Conservation (phyloP, 192 early-diverging fungal species). For the Coemansia biformis region DNA sequence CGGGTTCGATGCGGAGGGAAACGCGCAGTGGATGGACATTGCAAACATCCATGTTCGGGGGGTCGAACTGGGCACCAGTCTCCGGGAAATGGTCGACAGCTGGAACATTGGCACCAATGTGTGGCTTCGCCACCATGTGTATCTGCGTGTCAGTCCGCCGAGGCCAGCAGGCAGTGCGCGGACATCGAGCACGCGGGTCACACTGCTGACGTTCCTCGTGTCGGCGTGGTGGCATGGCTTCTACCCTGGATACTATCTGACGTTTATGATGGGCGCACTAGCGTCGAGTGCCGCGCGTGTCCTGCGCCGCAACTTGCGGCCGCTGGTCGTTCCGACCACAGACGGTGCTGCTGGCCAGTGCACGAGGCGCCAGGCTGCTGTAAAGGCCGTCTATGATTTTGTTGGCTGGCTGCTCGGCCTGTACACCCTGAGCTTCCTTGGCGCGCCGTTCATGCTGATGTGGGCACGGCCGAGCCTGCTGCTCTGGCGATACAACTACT, state of each 20-base stretch:
- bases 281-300: conserved; percentile 54
- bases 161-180: conserved; percentile 17
- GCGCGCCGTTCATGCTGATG: conserved; percentile 67
- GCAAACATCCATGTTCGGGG: conserved; percentile 70
- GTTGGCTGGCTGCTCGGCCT: conserved; percentile 65
- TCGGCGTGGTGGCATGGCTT: conserved; percentile 97
- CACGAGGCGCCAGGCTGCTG: not conserved
- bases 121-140: conserved; percentile 87
- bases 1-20: conserved; percentile 58
- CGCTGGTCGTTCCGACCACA: conserved; percentile 5
- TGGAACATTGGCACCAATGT: conserved; percentile 91
- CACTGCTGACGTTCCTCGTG: conserved; percentile 69
- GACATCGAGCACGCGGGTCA: conserved; percentile 55
- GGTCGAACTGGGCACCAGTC: conserved; percentile 72
- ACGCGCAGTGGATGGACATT: conserved; percentile 62
- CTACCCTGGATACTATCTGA: conserved; percentile 78
- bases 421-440: conserved; percentile 61
- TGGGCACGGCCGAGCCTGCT: conserved; percentile 50
- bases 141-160: conserved; percentile 58
- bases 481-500: conserved; percentile 62
- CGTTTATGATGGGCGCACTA: conserved; percentile 59
- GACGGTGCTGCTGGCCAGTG: not conserved
- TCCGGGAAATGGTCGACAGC: conserved; percentile 67
- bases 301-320: conserved; percentile 55
- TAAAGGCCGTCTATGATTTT: conserved; percentile 63